Conservation (phyloP, 2,329 filamentous ascomycete species). For the Fusarium proliferatum region DNA sequence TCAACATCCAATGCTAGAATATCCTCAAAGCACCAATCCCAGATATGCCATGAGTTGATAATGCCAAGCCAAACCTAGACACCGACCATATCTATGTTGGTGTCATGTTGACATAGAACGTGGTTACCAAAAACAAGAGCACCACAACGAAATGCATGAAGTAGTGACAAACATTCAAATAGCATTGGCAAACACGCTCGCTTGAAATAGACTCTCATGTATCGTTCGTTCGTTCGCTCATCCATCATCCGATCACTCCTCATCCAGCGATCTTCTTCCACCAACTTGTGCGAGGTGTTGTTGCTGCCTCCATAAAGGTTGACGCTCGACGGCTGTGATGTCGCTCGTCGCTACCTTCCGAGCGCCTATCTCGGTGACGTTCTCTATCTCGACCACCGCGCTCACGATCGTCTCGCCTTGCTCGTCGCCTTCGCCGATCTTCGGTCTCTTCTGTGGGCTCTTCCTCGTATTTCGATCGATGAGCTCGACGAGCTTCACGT, state of each 20-base stretch:
- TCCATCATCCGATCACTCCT: slow-evolving; percentile 44
- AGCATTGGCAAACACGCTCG: slow-evolving; percentile 42
- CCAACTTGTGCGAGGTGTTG: slow-evolving; percentile 66
- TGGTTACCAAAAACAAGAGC: slow-evolving; percentile 16
- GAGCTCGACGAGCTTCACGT: slow-evolving; percentile 60
- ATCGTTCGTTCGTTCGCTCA: slow-evolving; percentile 32
- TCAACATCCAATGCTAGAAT: slow-evolving; percentile 17
- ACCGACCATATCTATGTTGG: slow-evolving; percentile 5
- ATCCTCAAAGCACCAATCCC: slow-evolving; percentile 29
- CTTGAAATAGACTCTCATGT: slow-evolving; percentile 39
- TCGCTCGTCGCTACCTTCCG: slow-evolving; percentile 59
- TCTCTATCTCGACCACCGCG: slow-evolving; percentile 23
- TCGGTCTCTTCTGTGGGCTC: slow-evolving; percentile 56
- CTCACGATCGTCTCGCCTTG: slow-evolving; percentile 57
- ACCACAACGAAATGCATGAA: background rate
- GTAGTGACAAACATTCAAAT: slow-evolving; percentile 28
- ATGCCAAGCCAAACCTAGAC: slow-evolving; percentile 23
- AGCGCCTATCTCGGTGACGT: slow-evolving; percentile 46
- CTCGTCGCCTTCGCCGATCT: slow-evolving; percentile 56
- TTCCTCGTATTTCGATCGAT: slow-evolving; percentile 57
- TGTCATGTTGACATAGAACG: slow-evolving; percentile 24
- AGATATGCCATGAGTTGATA: slow-evolving; percentile 20
- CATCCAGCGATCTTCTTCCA: slow-evolving; percentile 67
- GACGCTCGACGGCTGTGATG: slow-evolving; percentile 55
- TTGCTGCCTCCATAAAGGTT: slow-evolving; percentile 56